Evolutionary conservation across 495 filamentous ascomycete species (phyloP), one percentile per base, ranked within the genome.

Genomic region (Aspergillus saccharolyticus): DNA sequence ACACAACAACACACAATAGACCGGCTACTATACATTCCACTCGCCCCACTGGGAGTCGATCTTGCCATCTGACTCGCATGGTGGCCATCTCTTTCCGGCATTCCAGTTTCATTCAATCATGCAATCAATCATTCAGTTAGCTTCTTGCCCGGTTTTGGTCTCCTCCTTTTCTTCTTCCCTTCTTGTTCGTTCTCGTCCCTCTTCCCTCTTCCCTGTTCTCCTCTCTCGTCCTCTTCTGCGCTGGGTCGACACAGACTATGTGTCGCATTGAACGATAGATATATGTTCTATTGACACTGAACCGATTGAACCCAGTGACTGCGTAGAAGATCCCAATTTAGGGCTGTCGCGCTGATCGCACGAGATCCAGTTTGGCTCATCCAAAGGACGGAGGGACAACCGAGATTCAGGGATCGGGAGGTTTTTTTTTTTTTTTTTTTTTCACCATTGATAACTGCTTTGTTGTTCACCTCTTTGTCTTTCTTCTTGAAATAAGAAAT

Each of bases 21-120:
- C 25, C 25, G 9, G 3, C 30, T 19, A 2, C 44, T 15, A 19
- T 25, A 28, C 55, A 30, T 44, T 52, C 44, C 25, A 39, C 19
- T 45, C 20, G 46, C 52, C 52, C 53, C 52, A 54, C 52, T 51
- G 47, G 33, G n/a, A 43, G 25, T 25, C 18, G 39, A 59, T 54
- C 57, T 55, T 49, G 44, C 58, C 58, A 56, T 60, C 49, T 53
- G 58, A 60, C 58, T 60, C 48, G 58, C 58, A 60, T 51, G 53
- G 42, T 39, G n/a, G 33, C 54, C 45, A 39, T 42, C 54, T 46
- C 44, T 56, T 56, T 46, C 54, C 54, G 54, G 28, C 54, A 56
- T 48, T 49, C 17, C 28, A 48, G 54, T 39, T 39, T 39, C 33
- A 39, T 39, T 39, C 33, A 39, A 39, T 39, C 54, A 42, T 44